These are phyloP conservation scores for Nannochloropsis oceanica DNA, from an alignment of 108 stramenopile species.

Conservation along the genomic window DNA sequence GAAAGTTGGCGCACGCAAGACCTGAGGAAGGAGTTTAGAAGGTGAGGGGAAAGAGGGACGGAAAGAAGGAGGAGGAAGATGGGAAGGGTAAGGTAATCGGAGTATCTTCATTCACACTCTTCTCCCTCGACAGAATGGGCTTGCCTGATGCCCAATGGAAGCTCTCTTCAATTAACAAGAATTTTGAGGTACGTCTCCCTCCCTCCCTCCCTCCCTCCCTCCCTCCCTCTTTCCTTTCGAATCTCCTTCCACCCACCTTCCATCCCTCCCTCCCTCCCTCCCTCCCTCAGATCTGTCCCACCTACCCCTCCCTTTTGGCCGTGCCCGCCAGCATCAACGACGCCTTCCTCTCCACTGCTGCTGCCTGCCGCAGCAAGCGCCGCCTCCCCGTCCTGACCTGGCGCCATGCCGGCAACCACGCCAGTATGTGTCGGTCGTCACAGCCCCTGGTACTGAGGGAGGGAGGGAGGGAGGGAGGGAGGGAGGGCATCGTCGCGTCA, in stretches of 20 bases:
- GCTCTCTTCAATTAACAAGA: no score
- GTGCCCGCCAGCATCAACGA: constrained; percentile 58
- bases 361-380: constrained; percentile 61
- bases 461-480: not conserved
- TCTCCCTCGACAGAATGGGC: no score
- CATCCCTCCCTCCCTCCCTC: not conserved
- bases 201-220: not conserved
- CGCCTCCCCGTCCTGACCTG: constrained; percentile 73
- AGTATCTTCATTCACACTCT: no score
- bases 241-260: not conserved
- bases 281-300: constrained; percentile 33
- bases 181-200: no score
- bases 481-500: no score
- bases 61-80: no score
- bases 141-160: no score
- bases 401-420: constrained; percentile 45
- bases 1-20: no score
- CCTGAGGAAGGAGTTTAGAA: no score
- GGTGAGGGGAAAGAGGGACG: no score
- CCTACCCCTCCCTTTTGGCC: constrained; percentile 69
- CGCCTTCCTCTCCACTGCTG: constrained; percentile 17
- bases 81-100: no score
- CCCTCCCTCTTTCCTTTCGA: not conserved
- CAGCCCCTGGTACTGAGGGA: constrained; percentile 83
- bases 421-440: constrained; percentile 72